Evolutionary conservation across 23 red algal genomes (phyloP).

Genomic region (Agarophyton chilense): DNA sequence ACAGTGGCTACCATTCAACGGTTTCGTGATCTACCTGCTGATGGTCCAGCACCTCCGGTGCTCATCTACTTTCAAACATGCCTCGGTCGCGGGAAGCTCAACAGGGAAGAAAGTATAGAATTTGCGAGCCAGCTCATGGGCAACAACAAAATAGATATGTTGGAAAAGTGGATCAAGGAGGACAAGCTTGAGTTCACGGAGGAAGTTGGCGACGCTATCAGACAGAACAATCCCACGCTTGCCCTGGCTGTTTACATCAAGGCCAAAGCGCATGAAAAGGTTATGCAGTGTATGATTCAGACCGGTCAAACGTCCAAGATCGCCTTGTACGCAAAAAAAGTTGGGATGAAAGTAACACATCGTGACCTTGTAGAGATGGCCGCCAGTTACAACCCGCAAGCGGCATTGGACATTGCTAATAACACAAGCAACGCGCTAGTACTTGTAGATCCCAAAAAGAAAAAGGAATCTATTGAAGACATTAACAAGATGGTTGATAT

Average conservation of each 20-base stretch:
- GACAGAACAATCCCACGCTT: conserved; percentile 39
- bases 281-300: conserved; percentile 80
- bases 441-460: conserved; percentile 42
- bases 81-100: conserved; percentile 83
- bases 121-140: conserved; percentile 68
- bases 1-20: conserved; percentile 69
- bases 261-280: conserved; percentile 86
- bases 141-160: conserved; percentile 42
- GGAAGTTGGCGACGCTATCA: conserved; percentile 82
- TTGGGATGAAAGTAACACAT: conserved; percentile 76
- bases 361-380: conserved; percentile 81
- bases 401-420: conserved; percentile 85
- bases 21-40: conserved; percentile 61
- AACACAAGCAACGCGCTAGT: conserved; percentile 70
- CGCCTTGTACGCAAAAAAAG: conserved; percentile 75
- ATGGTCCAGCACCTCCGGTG: conserved; percentile 58
- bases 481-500: conserved; percentile 89
- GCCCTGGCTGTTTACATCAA: conserved; percentile 92
- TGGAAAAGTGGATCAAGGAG: conserved; percentile 98
- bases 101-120: conserved; percentile 77
- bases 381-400: conserved; percentile 67
- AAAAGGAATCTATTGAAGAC: conserved; percentile 72
- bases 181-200: conserved; percentile 85
- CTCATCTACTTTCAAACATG: conserved; percentile 97
- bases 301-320: conserved; percentile 73